Evolutionary conservation across 2,329 filamentous ascomycete genomes (phyloP).

Genomic region (Cladophialophora chaetospira): DNA sequence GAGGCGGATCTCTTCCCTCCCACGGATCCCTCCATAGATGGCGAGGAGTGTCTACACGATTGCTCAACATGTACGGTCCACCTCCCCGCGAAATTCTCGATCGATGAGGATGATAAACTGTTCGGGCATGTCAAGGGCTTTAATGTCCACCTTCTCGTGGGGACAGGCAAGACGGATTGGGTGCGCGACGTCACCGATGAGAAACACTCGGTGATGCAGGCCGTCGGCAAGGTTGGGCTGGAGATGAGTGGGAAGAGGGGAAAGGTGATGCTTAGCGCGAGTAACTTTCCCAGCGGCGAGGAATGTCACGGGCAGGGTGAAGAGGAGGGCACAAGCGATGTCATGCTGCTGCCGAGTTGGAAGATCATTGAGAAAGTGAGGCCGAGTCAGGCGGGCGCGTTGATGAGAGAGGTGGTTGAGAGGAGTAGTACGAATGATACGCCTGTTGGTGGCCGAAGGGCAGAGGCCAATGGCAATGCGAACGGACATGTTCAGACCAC

Average conservation of each 20-base stretch:
- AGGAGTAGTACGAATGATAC: conserved; percentile 24
- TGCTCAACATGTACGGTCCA: conserved; percentile 78
- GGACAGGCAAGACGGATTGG: conserved; percentile 97
- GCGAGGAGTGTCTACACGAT: conserved; percentile 85
- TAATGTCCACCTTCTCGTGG: conserved; percentile 86
- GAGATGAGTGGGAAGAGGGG: conserved; percentile 25
- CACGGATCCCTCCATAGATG: conserved; percentile 75
- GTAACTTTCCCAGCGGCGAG: conserved; percentile 27
- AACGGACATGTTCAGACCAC: background rate
- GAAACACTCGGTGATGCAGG: conserved; percentile 80
- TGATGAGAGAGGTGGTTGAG: conserved; percentile 30
- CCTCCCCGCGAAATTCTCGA: conserved; percentile 72
- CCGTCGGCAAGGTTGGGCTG: conserved; percentile 56
- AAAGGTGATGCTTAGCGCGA: conserved; percentile 33
- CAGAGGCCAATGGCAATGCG: background rate
- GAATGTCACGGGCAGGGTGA: conserved; percentile 17
- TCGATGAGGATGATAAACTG: conserved; percentile 75
- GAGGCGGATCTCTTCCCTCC: conserved; percentile 67
- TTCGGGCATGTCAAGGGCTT: conserved; percentile 86
- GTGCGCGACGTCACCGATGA: conserved; percentile 85
- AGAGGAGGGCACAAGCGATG: conserved; percentile 26
- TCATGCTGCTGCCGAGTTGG: conserved; percentile 32
- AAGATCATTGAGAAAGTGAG: conserved; percentile 30
- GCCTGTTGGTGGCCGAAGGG: conserved; percentile 2
- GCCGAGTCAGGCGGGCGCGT: conserved; percentile 24